Evolutionary conservation across 768 basidiomycete species (phyloP), one percentile per base, ranked within the genome.

Genomic region (Lentinula aciculospora): DNA sequence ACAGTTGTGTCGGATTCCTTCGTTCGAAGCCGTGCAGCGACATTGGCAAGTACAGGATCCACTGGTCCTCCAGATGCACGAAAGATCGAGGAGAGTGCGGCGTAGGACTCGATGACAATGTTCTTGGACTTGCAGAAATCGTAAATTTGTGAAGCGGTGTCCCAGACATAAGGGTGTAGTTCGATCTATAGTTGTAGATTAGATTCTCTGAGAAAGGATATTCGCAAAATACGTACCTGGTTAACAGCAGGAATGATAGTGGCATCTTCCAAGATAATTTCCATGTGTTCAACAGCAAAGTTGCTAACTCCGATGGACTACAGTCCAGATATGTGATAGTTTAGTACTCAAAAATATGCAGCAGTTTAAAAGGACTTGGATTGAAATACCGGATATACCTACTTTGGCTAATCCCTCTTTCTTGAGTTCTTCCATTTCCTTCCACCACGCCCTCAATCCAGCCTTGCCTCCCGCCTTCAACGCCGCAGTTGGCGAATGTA

Each of bases 121-220:
- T 81, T 81, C 57, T 85, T 75, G 62, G 83, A 73, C 28, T 74
- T 69, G 61, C 79, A 72, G 57, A 79, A 80, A 31, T 79, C 76
- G 55, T 88, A 71, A 32, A 86, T 74, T 3, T 78, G 77, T 60
- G 82, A 77, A 39, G 79, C 79, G n/a, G 80, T 74, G 32, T 81
- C 77, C 74, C 83, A 85, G 54, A 88, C 81, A 66, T 88, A 90
- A 9, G 89, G 87, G 65, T 89, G 85, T 29, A 89, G 71, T 59
- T 79, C 77, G 49, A 90, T 85, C 84, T 89, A 47, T 72, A n/a
- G n/a, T n/a, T n/a, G n/a, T n/a, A n/a, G n/a, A n/a, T 21, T 12
- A 17, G 25, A n/a, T 23, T 1, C n/a, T 19, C 27, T 10, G 37
- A 31, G 21, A 49, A 31, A 4, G 4, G 36, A 13, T 2, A 6